These are phyloP conservation scores for Starmerella cellae DNA, from an alignment of 805 yeast species.

Conservation along the genomic window DNA sequence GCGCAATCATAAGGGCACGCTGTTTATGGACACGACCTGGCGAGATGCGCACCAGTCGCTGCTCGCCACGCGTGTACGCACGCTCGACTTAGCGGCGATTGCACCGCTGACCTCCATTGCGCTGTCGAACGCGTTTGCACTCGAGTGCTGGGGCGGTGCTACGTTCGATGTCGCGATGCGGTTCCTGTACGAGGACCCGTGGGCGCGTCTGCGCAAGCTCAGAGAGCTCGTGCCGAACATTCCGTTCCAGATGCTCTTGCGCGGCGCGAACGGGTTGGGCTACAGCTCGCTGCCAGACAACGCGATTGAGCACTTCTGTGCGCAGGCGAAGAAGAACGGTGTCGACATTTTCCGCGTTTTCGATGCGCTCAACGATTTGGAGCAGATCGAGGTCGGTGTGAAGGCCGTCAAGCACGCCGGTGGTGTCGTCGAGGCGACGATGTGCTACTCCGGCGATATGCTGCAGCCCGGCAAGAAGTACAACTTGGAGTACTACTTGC, in stretches of 20 bases:
- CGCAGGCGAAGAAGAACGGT: slow-evolving; percentile 89
- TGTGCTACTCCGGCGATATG: slow-evolving; percentile 99
- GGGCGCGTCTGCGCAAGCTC: slow-evolving; percentile 85
- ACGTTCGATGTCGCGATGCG: slow-evolving; percentile 98
- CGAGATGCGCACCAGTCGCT: slow-evolving; percentile 99
- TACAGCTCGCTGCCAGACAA: slow-evolving; percentile 96
- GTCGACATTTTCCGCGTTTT: slow-evolving; percentile 96
- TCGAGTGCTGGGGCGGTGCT: slow-evolving; percentile 99
- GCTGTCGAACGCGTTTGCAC: slow-evolving; percentile 75
- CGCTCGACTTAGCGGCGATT: slow-evolving; percentile 77
- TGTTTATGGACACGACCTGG: slow-evolving; percentile 98
- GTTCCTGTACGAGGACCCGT: slow-evolving; percentile 95
- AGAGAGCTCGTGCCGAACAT: slow-evolving; percentile 90
- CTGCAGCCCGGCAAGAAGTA: slow-evolving; percentile 89
- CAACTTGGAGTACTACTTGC: slow-evolving; percentile 78
- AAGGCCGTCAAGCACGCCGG: slow-evolving; percentile 97
- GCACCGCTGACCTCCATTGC: slow-evolving; percentile 93
- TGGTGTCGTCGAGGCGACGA: slow-evolving; percentile 97
- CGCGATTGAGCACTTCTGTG: slow-evolving; percentile 93
- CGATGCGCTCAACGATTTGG: slow-evolving; percentile 93
- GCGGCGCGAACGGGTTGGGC: slow-evolving; percentile 99
- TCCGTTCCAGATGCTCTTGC: slow-evolving; percentile 96
- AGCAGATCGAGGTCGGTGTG: slow-evolving; percentile 92
- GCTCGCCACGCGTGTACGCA: slow-evolving; percentile 93
- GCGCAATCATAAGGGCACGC: slow-evolving; percentile 68